Evolutionary conservation across 306 rosid species (phyloP).

Genomic region (Citrullus mucosospermus): DNA sequence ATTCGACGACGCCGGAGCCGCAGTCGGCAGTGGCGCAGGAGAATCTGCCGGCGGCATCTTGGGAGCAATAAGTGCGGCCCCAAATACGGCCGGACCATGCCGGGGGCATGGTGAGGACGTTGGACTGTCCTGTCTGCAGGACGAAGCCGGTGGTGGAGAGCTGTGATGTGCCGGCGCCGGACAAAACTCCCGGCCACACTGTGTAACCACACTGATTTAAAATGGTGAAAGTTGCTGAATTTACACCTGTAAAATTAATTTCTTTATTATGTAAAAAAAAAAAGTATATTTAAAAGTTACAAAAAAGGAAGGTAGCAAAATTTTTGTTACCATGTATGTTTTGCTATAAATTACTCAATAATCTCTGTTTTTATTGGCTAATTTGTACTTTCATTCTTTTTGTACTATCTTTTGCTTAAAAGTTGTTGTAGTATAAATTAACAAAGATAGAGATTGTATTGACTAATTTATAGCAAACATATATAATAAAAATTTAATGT

Average conservation of each 20-base stretch:
- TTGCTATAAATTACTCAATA: too few relatives aligned
- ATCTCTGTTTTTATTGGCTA: too few relatives aligned
- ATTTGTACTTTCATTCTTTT: too few relatives aligned
- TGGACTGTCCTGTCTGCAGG: conserved; percentile 45
- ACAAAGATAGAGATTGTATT: too few relatives aligned
- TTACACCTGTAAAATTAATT: neutral
- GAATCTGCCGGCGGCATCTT: conserved; percentile 43
- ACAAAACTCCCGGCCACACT: conserved; percentile 79
- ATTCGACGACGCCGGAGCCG: conserved; percentile 49
- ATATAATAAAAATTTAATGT: too few relatives aligned
- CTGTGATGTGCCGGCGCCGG: conserved; percentile 50
- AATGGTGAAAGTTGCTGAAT: conserved; percentile 49
- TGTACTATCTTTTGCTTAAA: too few relatives aligned
- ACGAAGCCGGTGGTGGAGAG: conserved; percentile 58
- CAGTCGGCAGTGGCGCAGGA: conserved; percentile 72
- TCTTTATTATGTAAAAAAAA: too few relatives aligned
- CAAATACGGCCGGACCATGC: conserved; percentile 90
- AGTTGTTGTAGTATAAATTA: too few relatives aligned
- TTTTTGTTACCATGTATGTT: too few relatives aligned
- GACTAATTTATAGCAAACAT: too few relatives aligned
- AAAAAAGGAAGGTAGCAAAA: too few relatives aligned
- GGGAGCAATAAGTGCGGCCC: conserved; percentile 64
- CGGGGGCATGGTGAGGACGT: conserved; percentile 24
- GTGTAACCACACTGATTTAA: conserved; percentile 53
- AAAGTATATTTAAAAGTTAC: too few relatives aligned